Evolutionary conservation across 2,329 filamentous ascomycete genomes (phyloP), one percentile per base, ranked within the genome.

Genomic region (Botrytis sinoallii): DNA sequence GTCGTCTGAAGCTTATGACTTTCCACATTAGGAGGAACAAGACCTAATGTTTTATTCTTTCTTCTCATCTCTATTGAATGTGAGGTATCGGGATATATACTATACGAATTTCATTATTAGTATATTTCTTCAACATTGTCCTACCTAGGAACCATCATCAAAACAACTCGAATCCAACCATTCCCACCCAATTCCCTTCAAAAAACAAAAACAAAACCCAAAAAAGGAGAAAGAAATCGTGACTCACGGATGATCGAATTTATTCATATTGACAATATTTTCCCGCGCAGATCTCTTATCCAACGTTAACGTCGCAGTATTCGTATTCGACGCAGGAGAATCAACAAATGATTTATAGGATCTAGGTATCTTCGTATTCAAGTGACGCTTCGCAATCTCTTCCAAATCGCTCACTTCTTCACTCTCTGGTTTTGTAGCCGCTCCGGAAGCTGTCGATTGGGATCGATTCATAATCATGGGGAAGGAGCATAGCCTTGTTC

Each of bases 21-120:
- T 71, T 80, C 79, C 4, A 81, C 78, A 74, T 73, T 78, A 0
- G 79, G 79, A 63, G 79, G 79, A 29, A 75, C 73, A 40, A 81
- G 77, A 69, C 79, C 79, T 66, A 79, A 75, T 44, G 75, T 77
- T 61, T 77, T 70, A n/a, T 79, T 74, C 44, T 75, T 65, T 46
- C 75, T 78, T 72, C 79, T 74, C 32, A 76, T 65, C 44, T 79
- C 76, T 46, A 78, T 69, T 4, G 77, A 73, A 70, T 79, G 77
- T 6, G 79, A 79, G 38, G 79, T 80, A 77, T 80, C 79, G 32
- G 77, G 76, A 69, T 74, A 71, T 32, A 72, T 75, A 40, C 70
- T 73, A 46, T 61, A 22, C 14, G 52, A 3, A 18, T 42, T 20
- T 2, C 16, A 32, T 25, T 2, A n/a, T 66, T 48, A 66, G 44